phyloP scores from a whole-genome alignment of 225 moss, liverwort and hornwort species.

The Climacium dendroides region DNA sequence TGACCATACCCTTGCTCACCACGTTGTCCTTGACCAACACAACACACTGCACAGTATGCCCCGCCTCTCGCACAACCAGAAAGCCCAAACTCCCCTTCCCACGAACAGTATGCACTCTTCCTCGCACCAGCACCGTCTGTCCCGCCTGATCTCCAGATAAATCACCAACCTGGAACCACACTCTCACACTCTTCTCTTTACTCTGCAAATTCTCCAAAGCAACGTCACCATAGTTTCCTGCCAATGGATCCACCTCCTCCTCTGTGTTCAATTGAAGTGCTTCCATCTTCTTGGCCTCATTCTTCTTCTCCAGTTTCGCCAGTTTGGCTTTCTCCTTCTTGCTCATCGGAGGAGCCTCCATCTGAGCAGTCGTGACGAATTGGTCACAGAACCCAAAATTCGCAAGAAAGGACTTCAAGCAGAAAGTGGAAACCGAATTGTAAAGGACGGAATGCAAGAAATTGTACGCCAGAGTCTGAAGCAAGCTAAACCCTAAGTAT shows the following conservation, averaged over 20 bases:
- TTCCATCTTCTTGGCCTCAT: conserved; percentile 59
- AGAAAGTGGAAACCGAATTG: neutral
- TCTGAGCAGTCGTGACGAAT: neutral
- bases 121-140: conserved; percentile 61
- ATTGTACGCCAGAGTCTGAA: neutral
- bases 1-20: conserved; percentile 81
- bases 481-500: conserved; percentile 40
- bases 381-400: neutral
- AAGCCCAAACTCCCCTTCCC: conserved; percentile 60
- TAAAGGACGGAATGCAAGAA: neutral
- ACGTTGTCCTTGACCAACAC: conserved; percentile 33
- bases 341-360: conserved; percentile 24
- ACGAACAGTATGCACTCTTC: conserved; percentile 67
- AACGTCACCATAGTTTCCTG: conserved; percentile 61
- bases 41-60: conserved; percentile 79
- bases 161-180: conserved; percentile 47
- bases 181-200: conserved; percentile 30
- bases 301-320: conserved; percentile 68
- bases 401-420: neutral
- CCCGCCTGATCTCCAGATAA: conserved; percentile 18
- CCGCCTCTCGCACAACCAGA: conserved; percentile 61
- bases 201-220: conserved; percentile 49
- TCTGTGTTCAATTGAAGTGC: conserved; percentile 36
- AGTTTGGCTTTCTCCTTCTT: conserved; percentile 64
- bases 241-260: conserved; percentile 45